These are phyloP conservation scores for Penicillium thymicola DNA, from an alignment of 2,329 filamentous ascomycete species.

Conservation along the genomic window DNA sequence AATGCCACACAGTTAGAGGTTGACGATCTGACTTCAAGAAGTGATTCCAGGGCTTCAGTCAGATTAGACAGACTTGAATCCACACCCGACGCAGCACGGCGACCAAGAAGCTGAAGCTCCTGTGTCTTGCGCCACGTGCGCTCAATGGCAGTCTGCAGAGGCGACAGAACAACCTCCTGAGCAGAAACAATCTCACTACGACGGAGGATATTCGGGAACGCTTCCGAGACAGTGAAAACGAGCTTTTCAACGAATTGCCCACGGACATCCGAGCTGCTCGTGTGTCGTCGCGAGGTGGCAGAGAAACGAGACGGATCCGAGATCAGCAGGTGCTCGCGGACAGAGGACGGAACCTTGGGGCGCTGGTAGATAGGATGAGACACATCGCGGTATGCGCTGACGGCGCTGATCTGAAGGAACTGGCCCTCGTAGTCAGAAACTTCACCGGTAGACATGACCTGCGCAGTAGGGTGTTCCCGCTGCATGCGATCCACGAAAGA, in stretches of 20 bases:
- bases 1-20: slow-evolving; percentile 74
- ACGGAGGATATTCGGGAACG: slow-evolving; percentile 86
- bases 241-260: slow-evolving; percentile 81
- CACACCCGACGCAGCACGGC: slow-evolving; percentile 68
- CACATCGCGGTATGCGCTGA: slow-evolving; percentile 79
- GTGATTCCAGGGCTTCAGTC: slow-evolving; percentile 71
- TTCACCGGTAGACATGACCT: slow-evolving; percentile 68
- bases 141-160: slow-evolving; percentile 85
- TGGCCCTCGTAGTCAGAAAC: slow-evolving; percentile 85
- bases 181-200: slow-evolving; percentile 77
- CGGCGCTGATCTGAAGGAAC: slow-evolving; percentile 75
- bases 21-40: slow-evolving; percentile 69
- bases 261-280: slow-evolving; percentile 61
- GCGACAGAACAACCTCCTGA: slow-evolving; percentile 64
- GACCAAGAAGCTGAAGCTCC: slow-evolving; percentile 75
- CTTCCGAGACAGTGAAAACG: slow-evolving; percentile 76
- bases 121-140: slow-evolving; percentile 86
- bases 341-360: slow-evolving; percentile 74
- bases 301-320: slow-evolving; percentile 76
- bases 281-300: slow-evolving; percentile 68
- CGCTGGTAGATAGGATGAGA: slow-evolving; percentile 82
- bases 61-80: slow-evolving; percentile 66
- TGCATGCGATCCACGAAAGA: slow-evolving; percentile 90
- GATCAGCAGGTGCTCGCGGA: slow-evolving; percentile 81
- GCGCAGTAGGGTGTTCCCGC: slow-evolving; percentile 80